Evolutionary conservation across 345 rosid genomes (phyloP).

Genomic region (Salix arbutifolia): DNA sequence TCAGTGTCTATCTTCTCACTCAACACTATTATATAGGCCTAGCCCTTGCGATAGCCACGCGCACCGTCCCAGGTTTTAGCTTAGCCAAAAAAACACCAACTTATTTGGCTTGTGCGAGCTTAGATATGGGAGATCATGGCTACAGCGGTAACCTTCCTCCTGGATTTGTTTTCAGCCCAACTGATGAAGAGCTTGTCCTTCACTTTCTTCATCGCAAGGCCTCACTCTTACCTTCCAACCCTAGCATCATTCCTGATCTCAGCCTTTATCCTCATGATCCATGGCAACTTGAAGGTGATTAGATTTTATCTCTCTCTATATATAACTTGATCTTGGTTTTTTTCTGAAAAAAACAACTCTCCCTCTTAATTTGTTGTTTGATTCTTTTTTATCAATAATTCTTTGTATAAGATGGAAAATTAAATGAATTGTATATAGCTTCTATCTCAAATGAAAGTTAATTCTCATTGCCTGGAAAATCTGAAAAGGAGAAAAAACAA

Average conservation of each 20-base stretch:
- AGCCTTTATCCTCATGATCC: conserved; percentile 27
- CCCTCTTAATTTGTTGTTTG: not conserved
- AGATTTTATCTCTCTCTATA: not conserved
- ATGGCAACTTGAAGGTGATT: conserved; percentile 40
- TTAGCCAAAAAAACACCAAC: not conserved
- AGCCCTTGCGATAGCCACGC: not conserved
- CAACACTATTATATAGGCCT: not conserved
- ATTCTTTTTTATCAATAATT: not conserved
- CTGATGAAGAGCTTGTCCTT: conserved; percentile 47
- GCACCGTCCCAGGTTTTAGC: not conserved
- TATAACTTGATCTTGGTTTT: not conserved
- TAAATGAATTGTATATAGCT: not conserved
- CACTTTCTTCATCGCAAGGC: conserved; percentile 41
- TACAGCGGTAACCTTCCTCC: conserved; percentile 37
- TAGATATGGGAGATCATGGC: conserved; percentile 8
- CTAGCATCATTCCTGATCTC: conserved; percentile 32
- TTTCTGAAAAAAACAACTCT: not conserved
- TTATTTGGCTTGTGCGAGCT: not conserved
- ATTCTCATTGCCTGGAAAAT: not conserved
- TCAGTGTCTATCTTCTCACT: not conserved
- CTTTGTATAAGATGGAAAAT: not conserved
- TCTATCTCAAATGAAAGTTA: not conserved
- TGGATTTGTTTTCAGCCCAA: conserved; percentile 41
- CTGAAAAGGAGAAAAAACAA: too few relatives aligned
- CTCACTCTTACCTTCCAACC: conserved; percentile 16